Base-by-base conservation (phyloP, 352 stramenopile genomes). In the Pythium rishiriense region DNA sequence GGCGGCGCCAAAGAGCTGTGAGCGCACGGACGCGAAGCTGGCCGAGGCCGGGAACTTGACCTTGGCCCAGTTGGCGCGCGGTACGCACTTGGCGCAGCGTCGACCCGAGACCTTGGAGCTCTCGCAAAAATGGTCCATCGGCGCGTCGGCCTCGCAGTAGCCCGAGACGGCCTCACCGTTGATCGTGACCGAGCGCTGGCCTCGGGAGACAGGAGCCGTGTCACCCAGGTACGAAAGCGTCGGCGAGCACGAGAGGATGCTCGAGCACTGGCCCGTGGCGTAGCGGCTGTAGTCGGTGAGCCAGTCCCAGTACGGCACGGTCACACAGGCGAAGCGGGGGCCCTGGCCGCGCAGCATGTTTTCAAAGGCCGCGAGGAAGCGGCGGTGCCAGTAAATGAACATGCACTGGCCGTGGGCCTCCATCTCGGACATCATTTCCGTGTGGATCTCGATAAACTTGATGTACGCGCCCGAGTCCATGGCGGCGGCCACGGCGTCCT, bases 351-450 rank as follows among this genome's bases (percentile, higher is more conserved):
- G 87, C 5, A 95, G 69, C 83, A 95, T 93, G 70, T 93, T 95
- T 62, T 95, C 86, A 59, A 87, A 95, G 2, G 62, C 80, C 0
- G 79, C 35, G 2, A 95, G 72, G 19, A 93, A 74, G 10, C 81
- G 55, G 10, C 84, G 81, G 57, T 93, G 84, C 86, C 86, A 95
- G 69, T 88, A 91, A 50, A 90, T 74, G 69, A 93, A 93, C 78
- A 92, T 90, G 53, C 83, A 91, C 69, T 82, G 72, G 17, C 46
- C 2, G 19, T 81, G 68, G 24, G 56, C 70, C 19, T 75, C 59
- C 25, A 53, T 28, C 41, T 72, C 70, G n/a, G 57, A 64, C 56
- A 73, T 70, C n/a, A 66, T 63, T 48, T 78, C 74, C 15, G 67
- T 63, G 45, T 75, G 70, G 28, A 72, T 66, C 24, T 68, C 68